Conservation (phyloP, 164 flowering plant species). For the Saururus chinensis region DNA sequence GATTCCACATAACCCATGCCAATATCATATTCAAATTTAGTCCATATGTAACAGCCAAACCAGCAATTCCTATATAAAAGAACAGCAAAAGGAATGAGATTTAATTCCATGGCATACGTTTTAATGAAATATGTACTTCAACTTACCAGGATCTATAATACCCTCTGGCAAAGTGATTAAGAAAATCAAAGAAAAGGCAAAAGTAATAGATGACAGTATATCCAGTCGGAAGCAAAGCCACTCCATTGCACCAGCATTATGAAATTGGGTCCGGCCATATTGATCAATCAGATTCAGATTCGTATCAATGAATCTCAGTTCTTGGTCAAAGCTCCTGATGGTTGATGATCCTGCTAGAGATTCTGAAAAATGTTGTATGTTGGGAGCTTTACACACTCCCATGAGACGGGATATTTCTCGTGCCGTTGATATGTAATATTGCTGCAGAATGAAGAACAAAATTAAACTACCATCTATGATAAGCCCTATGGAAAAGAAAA, state of each 20-base stretch:
- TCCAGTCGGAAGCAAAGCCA: conserved; percentile 43
- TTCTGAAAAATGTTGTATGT: conserved; percentile 37
- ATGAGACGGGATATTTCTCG: conserved; percentile 26
- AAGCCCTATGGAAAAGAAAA: neutral
- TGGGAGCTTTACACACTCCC: conserved; percentile 36
- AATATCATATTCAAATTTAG: conserved; percentile 30
- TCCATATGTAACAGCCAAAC: conserved; percentile 44
- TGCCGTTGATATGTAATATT: conserved; percentile 26
- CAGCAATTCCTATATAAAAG: conserved; percentile 30
- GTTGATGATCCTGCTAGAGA: conserved; percentile 35
- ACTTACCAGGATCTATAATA: conserved; percentile 30
- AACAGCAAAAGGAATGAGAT: neutral
- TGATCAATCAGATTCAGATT: conserved; percentile 19
- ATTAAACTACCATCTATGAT: too few species aligned
- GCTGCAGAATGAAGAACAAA: conserved; percentile 14
- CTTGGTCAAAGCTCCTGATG: conserved; percentile 35
- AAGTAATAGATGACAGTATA: conserved; percentile 23
- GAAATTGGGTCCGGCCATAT: conserved; percentile 23
- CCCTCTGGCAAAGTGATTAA: conserved; percentile 30
- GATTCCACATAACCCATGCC: conserved; percentile 23
- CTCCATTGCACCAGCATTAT: conserved; percentile 25
- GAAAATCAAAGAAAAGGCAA: conserved; percentile 28
- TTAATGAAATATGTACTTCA: neutral
- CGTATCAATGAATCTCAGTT: conserved; percentile 25
- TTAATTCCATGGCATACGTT: neutral